Percentiles rank a stretch among this genome's conserved stretches.
phyloP scores from a whole-genome alignment of 495 filamentous ascomycete species.

The Hypomontagnella submonticulosa region DNA sequence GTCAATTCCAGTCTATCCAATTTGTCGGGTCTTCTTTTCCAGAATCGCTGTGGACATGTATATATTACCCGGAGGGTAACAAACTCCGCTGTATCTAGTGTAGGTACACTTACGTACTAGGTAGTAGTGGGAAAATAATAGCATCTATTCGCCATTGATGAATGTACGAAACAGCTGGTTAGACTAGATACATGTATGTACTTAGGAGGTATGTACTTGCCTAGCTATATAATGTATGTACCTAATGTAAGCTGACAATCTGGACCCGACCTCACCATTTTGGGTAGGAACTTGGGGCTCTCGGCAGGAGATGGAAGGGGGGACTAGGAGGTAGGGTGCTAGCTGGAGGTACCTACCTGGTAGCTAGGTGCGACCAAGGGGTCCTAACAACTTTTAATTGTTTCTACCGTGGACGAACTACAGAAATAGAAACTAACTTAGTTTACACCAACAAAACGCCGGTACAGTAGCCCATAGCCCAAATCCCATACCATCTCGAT shows the following conservation, averaged over 20 bases:
- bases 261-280: constrained; percentile 20
- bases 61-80: background rate
- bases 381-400: constrained; percentile 28
- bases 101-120: constrained; percentile 7
- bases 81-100: background rate
- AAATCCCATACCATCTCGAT: constrained; percentile 13
- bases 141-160: too few species aligned
- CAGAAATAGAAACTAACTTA: constrained; percentile 32
- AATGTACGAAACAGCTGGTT: background rate
- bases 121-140: too few species aligned
- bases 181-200: background rate
- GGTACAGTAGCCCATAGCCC: constrained; percentile 14
- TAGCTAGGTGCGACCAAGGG: constrained; percentile 23
- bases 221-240: too few species aligned
- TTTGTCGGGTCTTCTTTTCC: constrained; percentile 28
- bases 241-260: background rate
- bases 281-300: constrained; percentile 32
- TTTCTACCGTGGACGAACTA: constrained; percentile 21
- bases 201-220: constrained; percentile 1
- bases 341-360: too few species aligned
- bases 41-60: background rate
- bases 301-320: constrained; percentile 33
- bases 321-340: constrained; percentile 12
- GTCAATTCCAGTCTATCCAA: constrained; percentile 31
- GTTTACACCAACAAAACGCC: constrained; percentile 19